Conservation (phyloP, 768 basidiomycete species). For the Termitomyces sp. region DNA sequence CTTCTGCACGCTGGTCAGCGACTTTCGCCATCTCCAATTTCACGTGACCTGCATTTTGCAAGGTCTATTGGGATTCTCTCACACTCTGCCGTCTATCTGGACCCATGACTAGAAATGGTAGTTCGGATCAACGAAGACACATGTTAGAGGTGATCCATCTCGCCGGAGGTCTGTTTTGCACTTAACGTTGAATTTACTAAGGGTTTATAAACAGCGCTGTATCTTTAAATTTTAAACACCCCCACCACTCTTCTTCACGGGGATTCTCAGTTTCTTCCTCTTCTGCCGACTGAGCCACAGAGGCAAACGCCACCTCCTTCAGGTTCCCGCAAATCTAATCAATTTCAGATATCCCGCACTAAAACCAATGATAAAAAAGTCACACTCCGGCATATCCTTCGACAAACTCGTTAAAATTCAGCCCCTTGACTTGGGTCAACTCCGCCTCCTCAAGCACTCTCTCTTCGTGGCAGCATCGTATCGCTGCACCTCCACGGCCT, state of each 20-base stretch:
- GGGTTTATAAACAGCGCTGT: too few species aligned
- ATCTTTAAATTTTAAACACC: conserved; percentile 38
- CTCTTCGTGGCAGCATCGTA: conserved; percentile 41
- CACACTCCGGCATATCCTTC: conserved; percentile 48
- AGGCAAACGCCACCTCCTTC: conserved; percentile 55
- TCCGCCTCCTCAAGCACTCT: conserved; percentile 70
- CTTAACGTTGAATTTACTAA: too few species aligned
- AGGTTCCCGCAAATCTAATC: conserved; percentile 65
- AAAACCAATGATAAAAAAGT: too few species aligned
- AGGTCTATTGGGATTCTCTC: too few species aligned
- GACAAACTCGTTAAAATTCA: conserved; percentile 83
- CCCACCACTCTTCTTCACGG: conserved; percentile 51
- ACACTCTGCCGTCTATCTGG: too few species aligned
- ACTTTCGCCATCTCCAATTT: too few species aligned
- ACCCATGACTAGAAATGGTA: too few species aligned
- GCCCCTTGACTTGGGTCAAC: conserved; percentile 42
- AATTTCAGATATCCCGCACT: not conserved
- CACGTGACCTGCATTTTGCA: too few species aligned
- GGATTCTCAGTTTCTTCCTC: conserved; percentile 33
- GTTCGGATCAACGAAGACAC: too few species aligned
- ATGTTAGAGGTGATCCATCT: too few species aligned
- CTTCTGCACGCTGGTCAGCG: too few species aligned
- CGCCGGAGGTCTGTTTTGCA: too few species aligned
- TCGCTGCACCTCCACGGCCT: conserved; percentile 39
- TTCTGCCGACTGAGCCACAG: conserved; percentile 19